Base-by-base conservation (phyloP, 1,139 yeast genomes). In the Pichia sp. region DNA sequence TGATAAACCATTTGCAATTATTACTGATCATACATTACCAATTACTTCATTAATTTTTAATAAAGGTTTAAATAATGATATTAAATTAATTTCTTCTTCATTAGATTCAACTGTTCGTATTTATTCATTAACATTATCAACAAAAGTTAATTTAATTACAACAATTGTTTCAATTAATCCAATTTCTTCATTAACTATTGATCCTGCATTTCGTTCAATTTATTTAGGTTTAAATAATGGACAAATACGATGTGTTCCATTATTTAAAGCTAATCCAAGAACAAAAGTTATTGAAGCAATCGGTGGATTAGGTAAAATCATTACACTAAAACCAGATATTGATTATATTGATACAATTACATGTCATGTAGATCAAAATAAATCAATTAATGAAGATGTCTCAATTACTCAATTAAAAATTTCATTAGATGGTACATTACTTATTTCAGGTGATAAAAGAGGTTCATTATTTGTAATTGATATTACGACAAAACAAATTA, bases 21-120 rank as follows among this genome's bases (percentile, higher is more conserved):
- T 87, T 53, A 77, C 86, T 7, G 90, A 85, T 54, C 95, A 92
- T 60, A 76, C 94, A 0, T 70, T 87, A 45, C 78, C 89, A 0
- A 73, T 92, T 6, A 78, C 90, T 0, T 92, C 80, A 49, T 60
- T 87, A 27, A 53, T 57, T 7, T 53, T 83, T 22, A 75, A 79
- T 10, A 64, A 67, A 26, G 87, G 85, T 8, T 52, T 70, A 23
- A 60, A 73, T 16, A 69, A 73, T 41, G 94, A 87, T 52, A 61
- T 80, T n/a, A 76, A 80, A 48, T 62, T 90, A 27, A 82, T 76
- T 59, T 77, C 96, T 0, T 77, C 76, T 2, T 87, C 97, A 0
- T 66, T 69, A 40, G 97, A 92, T 61, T 73, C 80, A 35, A 89
- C 97, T 0, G 68, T 87, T 38, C 69, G 95, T 54, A 70, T 82